Evolutionary conservation across 495 filamentous ascomycete species (phyloP).

Genomic region (Viridothelium virens): DNA sequence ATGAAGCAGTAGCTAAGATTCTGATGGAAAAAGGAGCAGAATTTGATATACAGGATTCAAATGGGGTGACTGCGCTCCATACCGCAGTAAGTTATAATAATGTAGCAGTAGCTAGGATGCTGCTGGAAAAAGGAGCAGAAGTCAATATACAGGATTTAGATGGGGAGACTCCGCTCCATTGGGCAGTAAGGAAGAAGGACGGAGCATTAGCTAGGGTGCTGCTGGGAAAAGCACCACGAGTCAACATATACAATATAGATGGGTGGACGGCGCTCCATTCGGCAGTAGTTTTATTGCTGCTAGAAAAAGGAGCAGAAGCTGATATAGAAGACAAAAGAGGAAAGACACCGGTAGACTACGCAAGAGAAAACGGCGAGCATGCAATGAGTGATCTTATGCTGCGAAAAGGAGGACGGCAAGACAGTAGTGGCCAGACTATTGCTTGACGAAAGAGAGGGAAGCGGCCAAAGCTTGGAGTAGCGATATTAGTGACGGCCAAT

Average conservation of each 20-base stretch:
- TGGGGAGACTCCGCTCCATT: neutral
- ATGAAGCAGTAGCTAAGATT: constrained; percentile 13
- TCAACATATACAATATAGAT: neutral
- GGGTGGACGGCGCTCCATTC: neutral
- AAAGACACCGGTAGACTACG: neutral
- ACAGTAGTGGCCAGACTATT: too few species aligned
- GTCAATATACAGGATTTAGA: neutral
- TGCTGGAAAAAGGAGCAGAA: constrained; percentile 1
- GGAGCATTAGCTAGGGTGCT: neutral
- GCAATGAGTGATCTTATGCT: too few species aligned
- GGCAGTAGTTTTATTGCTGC: neutral
- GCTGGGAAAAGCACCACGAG: neutral
- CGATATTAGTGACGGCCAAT: too few species aligned
- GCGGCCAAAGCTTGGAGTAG: too few species aligned
- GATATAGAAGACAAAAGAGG: neutral
- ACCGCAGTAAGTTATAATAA: neutral
- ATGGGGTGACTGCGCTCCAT: neutral
- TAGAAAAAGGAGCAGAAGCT: constrained; percentile 2
- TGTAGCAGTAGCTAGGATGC: neutral
- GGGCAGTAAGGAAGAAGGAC: neutral
- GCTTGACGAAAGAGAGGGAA: too few species aligned
- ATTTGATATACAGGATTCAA: neutral
- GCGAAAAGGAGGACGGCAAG: too few species aligned
- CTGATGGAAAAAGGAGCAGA: constrained; percentile 13
- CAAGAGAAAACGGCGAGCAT: too few species aligned